Conservation (phyloP, 345 rosid species). For the Salix exigua region DNA sequence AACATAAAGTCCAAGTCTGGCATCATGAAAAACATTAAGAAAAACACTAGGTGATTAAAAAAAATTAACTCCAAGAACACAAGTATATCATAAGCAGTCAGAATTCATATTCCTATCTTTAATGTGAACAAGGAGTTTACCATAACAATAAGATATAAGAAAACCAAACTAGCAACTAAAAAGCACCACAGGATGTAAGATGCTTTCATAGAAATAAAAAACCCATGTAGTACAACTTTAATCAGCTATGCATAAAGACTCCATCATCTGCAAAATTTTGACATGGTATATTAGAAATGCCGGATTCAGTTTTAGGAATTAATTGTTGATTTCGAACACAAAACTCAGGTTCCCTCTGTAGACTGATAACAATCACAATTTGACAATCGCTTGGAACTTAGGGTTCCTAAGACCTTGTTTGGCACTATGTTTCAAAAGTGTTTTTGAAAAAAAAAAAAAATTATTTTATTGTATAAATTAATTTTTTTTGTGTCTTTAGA, state of each 20-base stretch:
- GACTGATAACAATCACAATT: background rate
- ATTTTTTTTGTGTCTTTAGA: too few species aligned
- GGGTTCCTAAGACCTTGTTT: too few species aligned
- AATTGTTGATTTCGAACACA: background rate
- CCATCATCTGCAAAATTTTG: background rate
- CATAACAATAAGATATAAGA: background rate
- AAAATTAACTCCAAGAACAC: background rate
- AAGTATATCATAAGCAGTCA: background rate
- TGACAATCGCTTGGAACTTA: background rate
- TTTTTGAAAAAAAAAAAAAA: too few species aligned
- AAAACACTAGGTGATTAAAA: background rate
- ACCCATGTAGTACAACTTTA: background rate
- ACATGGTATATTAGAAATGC: background rate
- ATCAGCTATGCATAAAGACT: background rate
- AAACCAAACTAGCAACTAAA: background rate
- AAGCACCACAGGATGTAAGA: background rate
- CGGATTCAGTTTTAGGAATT: background rate
- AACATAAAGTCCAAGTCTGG: constrained; percentile 96
- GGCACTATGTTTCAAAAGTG: too few species aligned
- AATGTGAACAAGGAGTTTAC: constrained; percentile 1
- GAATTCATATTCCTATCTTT: background rate
- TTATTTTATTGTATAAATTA: too few species aligned
- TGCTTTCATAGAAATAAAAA: background rate
- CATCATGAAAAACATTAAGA: constrained; percentile 8
- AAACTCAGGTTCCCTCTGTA: too few species aligned